Evolutionary conservation across 257 asterid species (phyloP).

Genomic region (Nicotiana tabacum): DNA sequence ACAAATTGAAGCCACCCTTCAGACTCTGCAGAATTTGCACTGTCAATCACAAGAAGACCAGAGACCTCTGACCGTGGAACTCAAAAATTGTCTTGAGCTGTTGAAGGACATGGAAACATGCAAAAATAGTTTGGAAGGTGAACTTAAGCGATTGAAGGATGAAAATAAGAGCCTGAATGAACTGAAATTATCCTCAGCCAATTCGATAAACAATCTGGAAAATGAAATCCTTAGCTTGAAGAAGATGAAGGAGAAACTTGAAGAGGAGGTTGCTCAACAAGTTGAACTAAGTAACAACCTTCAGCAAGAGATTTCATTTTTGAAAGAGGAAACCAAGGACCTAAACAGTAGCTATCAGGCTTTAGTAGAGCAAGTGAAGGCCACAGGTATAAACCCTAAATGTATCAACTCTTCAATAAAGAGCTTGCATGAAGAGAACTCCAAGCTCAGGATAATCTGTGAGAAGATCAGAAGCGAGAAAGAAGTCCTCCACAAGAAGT

Average conservation of each 20-base stretch:
- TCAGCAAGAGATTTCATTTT: slow-evolving; percentile 48
- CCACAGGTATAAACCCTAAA: slow-evolving; percentile 48
- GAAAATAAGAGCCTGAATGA: slow-evolving; percentile 50
- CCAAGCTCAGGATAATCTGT: slow-evolving; percentile 35
- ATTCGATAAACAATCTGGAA: slow-evolving; percentile 54
- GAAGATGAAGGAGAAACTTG: slow-evolving; percentile 63
- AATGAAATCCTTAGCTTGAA: slow-evolving; percentile 53
- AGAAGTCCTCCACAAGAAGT: slow-evolving; percentile 44
- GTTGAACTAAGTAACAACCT: slow-evolving; percentile 41
- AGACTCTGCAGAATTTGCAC: slow-evolving; percentile 45
- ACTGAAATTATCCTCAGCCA: slow-evolving; percentile 38
- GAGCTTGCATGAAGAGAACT: slow-evolving; percentile 57
- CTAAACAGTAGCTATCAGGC: slow-evolving; percentile 46
- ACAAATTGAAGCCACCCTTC: slow-evolving; percentile 58
- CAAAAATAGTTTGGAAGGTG: slow-evolving; percentile 58
- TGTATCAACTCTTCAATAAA: slow-evolving; percentile 38
- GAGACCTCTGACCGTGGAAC: slow-evolving; percentile 53
- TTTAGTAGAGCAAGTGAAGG: slow-evolving; percentile 58
- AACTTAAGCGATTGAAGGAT: slow-evolving; percentile 39
- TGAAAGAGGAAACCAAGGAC: slow-evolving; percentile 66
- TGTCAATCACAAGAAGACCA: slow-evolving; percentile 65
- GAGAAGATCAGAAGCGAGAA: slow-evolving; percentile 47
- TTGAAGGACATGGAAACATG: slow-evolving; percentile 53
- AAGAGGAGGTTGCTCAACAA: slow-evolving; percentile 58
- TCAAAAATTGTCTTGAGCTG: slow-evolving; percentile 46